Evolutionary conservation across 495 filamentous ascomycete species (phyloP).

Genomic region (Aspergillus haitiensis): DNA sequence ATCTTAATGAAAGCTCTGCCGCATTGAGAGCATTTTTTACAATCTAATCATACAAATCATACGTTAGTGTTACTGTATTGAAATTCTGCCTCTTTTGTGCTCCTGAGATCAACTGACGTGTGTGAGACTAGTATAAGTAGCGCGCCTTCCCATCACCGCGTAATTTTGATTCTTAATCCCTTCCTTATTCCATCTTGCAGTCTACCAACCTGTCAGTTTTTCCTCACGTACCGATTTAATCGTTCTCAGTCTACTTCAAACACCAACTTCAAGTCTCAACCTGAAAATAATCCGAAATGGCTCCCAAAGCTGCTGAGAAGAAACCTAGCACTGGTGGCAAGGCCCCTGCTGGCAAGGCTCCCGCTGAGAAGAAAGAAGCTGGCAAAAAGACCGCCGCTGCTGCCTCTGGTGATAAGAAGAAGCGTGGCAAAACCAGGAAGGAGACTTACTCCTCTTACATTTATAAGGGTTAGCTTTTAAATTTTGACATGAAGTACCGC

Average conservation of each 20-base stretch:
- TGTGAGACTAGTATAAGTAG: conserved; percentile 55
- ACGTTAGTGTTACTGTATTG: conserved; percentile 46
- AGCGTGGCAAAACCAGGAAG: conserved; percentile 99
- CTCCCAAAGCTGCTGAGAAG: conserved; percentile 92
- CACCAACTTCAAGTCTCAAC: background rate
- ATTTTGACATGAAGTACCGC: conserved; percentile 39
- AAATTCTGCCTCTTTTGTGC: conserved; percentile 50
- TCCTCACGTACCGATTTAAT: conserved; percentile 28
- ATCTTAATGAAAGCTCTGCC: conserved; percentile 18
- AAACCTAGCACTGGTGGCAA: conserved; percentile 96
- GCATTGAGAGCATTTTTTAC: conserved; percentile 30
- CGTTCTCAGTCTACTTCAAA: background rate
- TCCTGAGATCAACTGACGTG: conserved; percentile 45
- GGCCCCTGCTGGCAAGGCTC: conserved; percentile 85
- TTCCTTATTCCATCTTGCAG: conserved; percentile 39
- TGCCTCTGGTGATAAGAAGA: conserved; percentile 97
- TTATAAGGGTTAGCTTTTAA: conserved; percentile 84
- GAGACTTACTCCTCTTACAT: conserved; percentile 99
- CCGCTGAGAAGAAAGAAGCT: conserved; percentile 98
- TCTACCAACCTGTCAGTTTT: conserved; percentile 33
- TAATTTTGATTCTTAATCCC: conserved; percentile 38
- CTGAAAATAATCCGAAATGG: conserved; percentile 60
- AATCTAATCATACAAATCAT: conserved; percentile 55
- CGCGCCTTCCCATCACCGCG: conserved; percentile 47
- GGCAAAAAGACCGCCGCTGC: conserved; percentile 95